Evolutionary conservation across 2,329 filamentous ascomycete genomes (phyloP).

Genomic region (Claviceps paspali): DNA sequence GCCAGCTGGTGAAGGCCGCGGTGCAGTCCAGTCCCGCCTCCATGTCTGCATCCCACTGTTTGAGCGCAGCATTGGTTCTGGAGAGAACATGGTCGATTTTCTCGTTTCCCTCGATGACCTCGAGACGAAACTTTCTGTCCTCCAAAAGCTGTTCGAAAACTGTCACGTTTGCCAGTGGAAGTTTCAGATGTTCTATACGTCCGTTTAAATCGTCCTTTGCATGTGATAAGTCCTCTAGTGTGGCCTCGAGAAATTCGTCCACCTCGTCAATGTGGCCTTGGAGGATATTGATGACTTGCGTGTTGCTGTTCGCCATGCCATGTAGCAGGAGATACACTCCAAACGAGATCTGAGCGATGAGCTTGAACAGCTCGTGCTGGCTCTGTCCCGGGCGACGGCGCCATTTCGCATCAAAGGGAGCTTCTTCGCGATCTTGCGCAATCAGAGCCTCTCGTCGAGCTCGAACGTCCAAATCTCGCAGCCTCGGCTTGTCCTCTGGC

Average conservation of each 20-base stretch:
- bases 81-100: conserved; percentile 79
- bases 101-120: conserved; percentile 76
- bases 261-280: conserved; percentile 89
- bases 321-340: conserved; percentile 79
- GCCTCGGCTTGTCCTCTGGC: conserved; percentile 32
- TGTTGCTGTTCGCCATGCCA: conserved; percentile 73
- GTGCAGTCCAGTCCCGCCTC: conserved; percentile 63
- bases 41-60: conserved; percentile 66
- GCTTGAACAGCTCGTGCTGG: conserved; percentile 78
- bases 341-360: conserved; percentile 85
- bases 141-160: conserved; percentile 81
- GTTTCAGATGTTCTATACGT: conserved; percentile 61
- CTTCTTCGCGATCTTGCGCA: conserved; percentile 51
- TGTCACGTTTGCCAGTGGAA: conserved; percentile 68
- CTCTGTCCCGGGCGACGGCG: conserved; percentile 58
- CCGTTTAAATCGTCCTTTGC: conserved; percentile 67
- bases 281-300: conserved; percentile 75
- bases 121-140: conserved; percentile 64
- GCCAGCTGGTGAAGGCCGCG: conserved; percentile 60
- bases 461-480: conserved; percentile 39
- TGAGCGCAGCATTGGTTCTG: conserved; percentile 61
- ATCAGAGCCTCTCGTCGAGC: conserved; percentile 51
- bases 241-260: conserved; percentile 76
- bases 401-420: conserved; percentile 61
- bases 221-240: conserved; percentile 69